Conservation (phyloP, 352 stramenopile species). For the Albugo laibachii region DNA sequence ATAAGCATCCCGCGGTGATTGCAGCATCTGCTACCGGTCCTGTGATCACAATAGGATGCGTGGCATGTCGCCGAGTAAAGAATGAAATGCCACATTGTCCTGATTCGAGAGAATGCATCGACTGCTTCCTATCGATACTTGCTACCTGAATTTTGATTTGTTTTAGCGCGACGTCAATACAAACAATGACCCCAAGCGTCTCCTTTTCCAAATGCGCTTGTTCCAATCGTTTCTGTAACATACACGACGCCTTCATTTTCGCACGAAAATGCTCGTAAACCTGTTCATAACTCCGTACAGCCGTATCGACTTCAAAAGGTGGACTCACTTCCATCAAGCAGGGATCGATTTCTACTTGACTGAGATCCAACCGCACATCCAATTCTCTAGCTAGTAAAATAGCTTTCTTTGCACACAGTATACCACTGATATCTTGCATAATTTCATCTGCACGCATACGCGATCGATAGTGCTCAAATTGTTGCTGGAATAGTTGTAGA, state of each 20-base stretch:
- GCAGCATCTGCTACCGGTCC: conserved; percentile 49
- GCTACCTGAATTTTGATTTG: conserved; percentile 22
- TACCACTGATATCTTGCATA: conserved; percentile 84
- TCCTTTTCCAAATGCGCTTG: neutral
- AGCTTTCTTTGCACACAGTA: conserved; percentile 77
- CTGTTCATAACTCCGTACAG: neutral
- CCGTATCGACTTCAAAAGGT: neutral
- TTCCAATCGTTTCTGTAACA: neutral
- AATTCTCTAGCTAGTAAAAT: conserved; percentile 88
- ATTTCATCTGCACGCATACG: conserved; percentile 41
- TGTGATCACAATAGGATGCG: conserved; percentile 58
- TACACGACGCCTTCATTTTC: neutral
- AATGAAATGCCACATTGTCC: conserved; percentile 57
- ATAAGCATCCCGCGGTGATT: conserved; percentile 61
- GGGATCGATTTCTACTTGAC: conserved; percentile 36
- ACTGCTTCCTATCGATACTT: conserved; percentile 15
- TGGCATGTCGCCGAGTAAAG: conserved; percentile 51
- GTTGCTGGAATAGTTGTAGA: conserved; percentile 37
- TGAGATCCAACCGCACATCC: conserved; percentile 59
- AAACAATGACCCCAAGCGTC: conserved; percentile 27
- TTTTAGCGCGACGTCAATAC: conserved; percentile 16
- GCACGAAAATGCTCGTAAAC: neutral
- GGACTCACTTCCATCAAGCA: conserved; percentile 16
- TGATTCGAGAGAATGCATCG: conserved; percentile 40
- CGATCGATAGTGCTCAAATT: conserved; percentile 23